A percentile compares a stretch with the other conserved stretches of the same genome.
These are phyloP conservation scores for Amanita thiersii DNA, from an alignment of 768 basidiomycete species.

Conservation along the genomic window DNA sequence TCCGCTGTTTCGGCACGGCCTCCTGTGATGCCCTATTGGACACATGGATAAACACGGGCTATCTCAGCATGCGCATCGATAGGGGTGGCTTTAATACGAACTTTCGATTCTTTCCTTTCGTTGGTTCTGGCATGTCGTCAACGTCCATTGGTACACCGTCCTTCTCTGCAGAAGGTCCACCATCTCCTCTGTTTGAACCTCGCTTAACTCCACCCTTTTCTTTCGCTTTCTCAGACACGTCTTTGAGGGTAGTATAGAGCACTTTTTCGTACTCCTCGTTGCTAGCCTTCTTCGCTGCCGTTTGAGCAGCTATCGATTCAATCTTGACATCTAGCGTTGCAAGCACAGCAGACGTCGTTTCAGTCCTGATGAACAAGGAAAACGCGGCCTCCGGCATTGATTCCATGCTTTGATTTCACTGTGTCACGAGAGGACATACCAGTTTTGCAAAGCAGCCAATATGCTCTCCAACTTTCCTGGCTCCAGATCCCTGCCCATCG, in stretches of 20 bases:
- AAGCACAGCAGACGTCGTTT: constrained; percentile 64
- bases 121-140: constrained; percentile 44
- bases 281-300: constrained; percentile 27
- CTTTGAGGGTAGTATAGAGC: constrained; percentile 47
- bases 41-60: not conserved
- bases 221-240: constrained; percentile 57
- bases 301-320: constrained; percentile 38
- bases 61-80: not conserved
- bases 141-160: constrained; percentile 53
- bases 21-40: constrained; percentile 30
- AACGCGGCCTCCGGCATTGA: too few relatives aligned
- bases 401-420: not conserved
- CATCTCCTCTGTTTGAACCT: constrained; percentile 14
- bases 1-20: constrained; percentile 39
- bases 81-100: constrained; percentile 22
- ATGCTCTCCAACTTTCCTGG: constrained; percentile 58
- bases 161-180: constrained; percentile 12
- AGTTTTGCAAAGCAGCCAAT: constrained; percentile 54
- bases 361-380: constrained; percentile 38
- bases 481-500: constrained; percentile 87
- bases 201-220: constrained; percentile 34
- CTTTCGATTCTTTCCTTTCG: constrained; percentile 55
- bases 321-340: constrained; percentile 68
- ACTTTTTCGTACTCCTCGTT: constrained; percentile 47
- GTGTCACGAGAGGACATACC: constrained; percentile 32